Conservation (phyloP, 2,329 filamentous ascomycete genomes). For the Colletotrichum noveboracense region DNA sequence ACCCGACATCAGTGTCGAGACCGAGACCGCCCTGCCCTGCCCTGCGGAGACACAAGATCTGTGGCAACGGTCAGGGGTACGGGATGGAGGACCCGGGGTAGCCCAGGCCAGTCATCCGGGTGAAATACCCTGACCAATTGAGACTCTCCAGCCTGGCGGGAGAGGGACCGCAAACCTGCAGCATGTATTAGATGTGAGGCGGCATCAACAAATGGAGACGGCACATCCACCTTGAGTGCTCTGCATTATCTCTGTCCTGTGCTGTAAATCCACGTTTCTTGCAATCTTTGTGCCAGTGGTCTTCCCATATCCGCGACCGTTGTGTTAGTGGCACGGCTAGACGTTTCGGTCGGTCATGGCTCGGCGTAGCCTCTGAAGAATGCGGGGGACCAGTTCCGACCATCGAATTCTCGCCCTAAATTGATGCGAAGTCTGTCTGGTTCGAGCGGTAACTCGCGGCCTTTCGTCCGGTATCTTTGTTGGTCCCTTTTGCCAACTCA, state of each 20-base stretch:
- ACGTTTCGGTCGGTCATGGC: not conserved
- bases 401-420: not conserved
- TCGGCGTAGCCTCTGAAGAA: not conserved
- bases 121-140: not conserved
- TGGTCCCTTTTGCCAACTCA: not conserved
- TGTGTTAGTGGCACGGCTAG: not conserved
- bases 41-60: not conserved
- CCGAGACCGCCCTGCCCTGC: not conserved
- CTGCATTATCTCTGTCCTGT: not conserved
- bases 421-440: not conserved
- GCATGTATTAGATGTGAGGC: not conserved
- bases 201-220: not conserved
- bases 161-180: not conserved
- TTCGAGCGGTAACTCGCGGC: not conserved
- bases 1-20: not conserved
- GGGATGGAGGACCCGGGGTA: constrained; percentile 5
- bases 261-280: not conserved
- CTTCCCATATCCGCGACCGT: not conserved
- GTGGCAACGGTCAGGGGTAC: not conserved
- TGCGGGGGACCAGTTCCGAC: not conserved
- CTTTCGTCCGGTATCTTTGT: not conserved
- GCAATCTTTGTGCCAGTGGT: not conserved
- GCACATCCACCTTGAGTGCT: not conserved
- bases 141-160: not conserved
- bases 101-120: not conserved